These are phyloP conservation scores for Termitomyces sp. DNA, from an alignment of 1,284 basidiomycete genomes.

Conservation along the genomic window DNA sequence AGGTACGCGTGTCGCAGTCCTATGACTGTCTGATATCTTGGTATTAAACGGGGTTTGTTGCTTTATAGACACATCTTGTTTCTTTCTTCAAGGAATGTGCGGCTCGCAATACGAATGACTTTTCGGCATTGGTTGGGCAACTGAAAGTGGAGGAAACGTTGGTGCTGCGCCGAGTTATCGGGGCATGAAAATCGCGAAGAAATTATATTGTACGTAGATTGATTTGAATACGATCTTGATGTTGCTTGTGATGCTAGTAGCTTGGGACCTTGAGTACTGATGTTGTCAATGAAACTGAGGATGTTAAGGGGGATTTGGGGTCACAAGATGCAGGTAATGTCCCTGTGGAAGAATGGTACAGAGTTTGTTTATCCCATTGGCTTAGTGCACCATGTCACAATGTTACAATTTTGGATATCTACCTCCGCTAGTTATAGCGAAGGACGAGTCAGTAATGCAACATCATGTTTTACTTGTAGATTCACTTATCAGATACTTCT, in stretches of 20 bases:
- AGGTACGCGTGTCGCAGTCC: conserved; percentile 43
- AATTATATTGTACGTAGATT: background rate
- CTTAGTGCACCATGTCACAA: too few species aligned
- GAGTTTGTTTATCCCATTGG: too few species aligned
- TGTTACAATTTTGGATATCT: too few species aligned
- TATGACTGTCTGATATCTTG: background rate
- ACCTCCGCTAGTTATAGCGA: too few species aligned
- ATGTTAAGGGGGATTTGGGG: too few species aligned
- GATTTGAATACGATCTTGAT: background rate
- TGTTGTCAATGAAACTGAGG: too few species aligned
- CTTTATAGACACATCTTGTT: conserved; percentile 55
- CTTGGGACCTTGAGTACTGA: too few species aligned
- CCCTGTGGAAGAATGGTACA: too few species aligned
- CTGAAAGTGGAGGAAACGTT: conserved; percentile 17
- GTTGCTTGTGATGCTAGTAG: background rate
- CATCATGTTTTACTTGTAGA: too few species aligned
- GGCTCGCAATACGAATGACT: conserved; percentile 16
- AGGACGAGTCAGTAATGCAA: too few species aligned
- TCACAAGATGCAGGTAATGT: too few species aligned
- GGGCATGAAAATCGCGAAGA: conserved; percentile 4
- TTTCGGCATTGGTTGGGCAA: conserved; percentile 16
- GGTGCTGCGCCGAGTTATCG: conserved; percentile 15
- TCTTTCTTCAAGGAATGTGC: conserved; percentile 38
- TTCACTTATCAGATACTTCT: too few species aligned
- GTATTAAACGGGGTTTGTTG: background rate